phyloP scores from a whole-genome alignment of 352 stramenopile species.

The Thalassiosira mediterranea region DNA sequence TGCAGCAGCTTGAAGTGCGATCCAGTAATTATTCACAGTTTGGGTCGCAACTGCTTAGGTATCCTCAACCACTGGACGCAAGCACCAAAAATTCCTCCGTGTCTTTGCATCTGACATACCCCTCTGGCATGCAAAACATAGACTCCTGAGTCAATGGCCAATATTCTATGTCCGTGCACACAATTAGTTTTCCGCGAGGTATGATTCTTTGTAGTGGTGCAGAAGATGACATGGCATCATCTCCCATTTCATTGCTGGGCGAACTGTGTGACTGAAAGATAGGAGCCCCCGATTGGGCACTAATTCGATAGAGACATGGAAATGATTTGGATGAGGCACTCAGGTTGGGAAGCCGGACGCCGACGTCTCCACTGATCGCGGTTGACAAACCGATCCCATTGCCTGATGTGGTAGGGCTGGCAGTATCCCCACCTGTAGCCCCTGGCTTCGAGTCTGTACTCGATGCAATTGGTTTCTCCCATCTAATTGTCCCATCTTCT shows the following conservation, averaged over 20 bases:
- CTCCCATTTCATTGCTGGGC: too few species aligned
- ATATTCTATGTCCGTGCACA: slow-evolving; percentile 36
- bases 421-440: not conserved
- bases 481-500: not conserved
- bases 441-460: not conserved
- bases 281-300: not conserved
- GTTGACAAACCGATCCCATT: too few species aligned
- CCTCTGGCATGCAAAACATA: slow-evolving; percentile 45
- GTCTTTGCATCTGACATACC: slow-evolving; percentile 28
- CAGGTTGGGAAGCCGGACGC: too few species aligned
- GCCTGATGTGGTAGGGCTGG: too few species aligned
- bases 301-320: slow-evolving; percentile 55
- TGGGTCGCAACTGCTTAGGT: too few species aligned
- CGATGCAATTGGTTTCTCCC: not conserved
- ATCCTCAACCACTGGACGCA: not conserved
- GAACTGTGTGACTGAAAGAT: too few species aligned
- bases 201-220: slow-evolving; percentile 23
- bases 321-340: slow-evolving; percentile 3
- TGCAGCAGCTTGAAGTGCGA: too few species aligned
- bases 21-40: too few species aligned
- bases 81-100: slow-evolving; percentile 29
- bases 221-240: not conserved
- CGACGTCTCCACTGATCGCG: too few species aligned
- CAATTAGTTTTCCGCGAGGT: slow-evolving; percentile 47
- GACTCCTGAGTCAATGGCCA: slow-evolving; percentile 22